A percentile compares a stretch with the other conserved stretches of the same genome.
Conservation (phyloP, 768 basidiomycete species). For the Trametes elegans region DNA sequence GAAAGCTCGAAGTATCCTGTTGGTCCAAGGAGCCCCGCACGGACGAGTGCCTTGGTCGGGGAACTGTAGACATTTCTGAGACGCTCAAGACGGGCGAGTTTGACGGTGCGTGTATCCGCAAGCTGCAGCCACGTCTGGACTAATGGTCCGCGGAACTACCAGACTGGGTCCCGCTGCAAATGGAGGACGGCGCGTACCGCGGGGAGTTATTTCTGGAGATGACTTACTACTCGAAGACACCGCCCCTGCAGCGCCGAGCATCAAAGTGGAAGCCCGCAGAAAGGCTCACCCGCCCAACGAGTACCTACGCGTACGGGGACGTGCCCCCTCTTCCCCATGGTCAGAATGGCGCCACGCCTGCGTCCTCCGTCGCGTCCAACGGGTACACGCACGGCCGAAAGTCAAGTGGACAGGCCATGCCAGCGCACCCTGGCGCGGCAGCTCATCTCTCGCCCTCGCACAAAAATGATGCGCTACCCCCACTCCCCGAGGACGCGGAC, state of each 20-base stretch:
- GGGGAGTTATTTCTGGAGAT: constrained; percentile 92
- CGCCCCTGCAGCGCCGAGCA: constrained; percentile 37
- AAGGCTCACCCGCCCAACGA: constrained; percentile 23
- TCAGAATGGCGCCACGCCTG: neutral
- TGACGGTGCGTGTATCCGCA: constrained; percentile 60
- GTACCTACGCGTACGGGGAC: neutral
- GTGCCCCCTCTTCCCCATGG: neutral
- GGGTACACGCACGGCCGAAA: no score
- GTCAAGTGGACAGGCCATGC: no score
- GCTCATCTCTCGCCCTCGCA: constrained; percentile 16
- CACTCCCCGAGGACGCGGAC: constrained; percentile 34
- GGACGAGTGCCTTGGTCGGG: constrained; percentile 74
- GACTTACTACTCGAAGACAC: constrained; percentile 82
- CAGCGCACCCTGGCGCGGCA: neutral
- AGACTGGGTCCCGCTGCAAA: constrained; percentile 70
- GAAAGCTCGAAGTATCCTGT: constrained; percentile 71
- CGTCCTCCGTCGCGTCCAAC: no score
- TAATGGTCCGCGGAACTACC: constrained; percentile 59
- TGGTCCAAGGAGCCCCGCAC: constrained; percentile 79
- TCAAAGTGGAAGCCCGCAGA: constrained; percentile 31
- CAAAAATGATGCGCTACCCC: constrained; percentile 38
- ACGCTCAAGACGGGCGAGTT: constrained; percentile 87
- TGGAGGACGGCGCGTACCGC: constrained; percentile 55
- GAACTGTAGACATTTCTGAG: constrained; percentile 69
- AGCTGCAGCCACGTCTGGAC: neutral